phyloP scores from a whole-genome alignment of 106 monocot genomes.

The Iris macrosiphon region DNA sequence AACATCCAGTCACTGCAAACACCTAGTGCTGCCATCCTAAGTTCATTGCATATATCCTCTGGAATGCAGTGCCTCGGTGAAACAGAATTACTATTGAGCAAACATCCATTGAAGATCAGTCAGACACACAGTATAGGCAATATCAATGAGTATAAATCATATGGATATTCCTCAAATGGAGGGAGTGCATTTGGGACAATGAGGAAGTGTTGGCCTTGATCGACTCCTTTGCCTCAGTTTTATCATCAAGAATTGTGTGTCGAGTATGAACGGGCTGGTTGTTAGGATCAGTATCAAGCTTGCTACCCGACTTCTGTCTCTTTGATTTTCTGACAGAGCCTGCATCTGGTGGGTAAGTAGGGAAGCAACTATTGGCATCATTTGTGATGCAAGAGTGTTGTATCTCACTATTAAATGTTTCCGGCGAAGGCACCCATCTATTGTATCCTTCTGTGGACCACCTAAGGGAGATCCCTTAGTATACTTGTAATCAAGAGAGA shows the following conservation, averaged over 20 bases:
- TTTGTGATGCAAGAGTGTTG: too few relatives aligned
- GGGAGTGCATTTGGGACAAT: not conserved
- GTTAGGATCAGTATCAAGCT: not conserved
- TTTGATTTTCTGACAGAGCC: not conserved
- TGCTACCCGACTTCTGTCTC: not conserved
- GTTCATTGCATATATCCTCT: not conserved
- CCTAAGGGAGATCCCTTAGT: too few relatives aligned
- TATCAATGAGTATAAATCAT: not conserved
- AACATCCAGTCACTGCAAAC: not conserved
- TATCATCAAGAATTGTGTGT: not conserved
- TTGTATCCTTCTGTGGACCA: too few relatives aligned
- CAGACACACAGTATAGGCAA: not conserved
- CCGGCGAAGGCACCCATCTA: too few relatives aligned
- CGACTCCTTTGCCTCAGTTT: too few relatives aligned
- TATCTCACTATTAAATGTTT: too few relatives aligned
- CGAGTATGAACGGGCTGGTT: not conserved
- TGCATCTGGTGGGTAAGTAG: not conserved
- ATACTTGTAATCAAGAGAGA: too few relatives aligned
- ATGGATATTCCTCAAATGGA: not conserved
- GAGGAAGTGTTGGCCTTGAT: not conserved
- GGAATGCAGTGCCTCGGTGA: not conserved
- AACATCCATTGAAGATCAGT: not conserved
- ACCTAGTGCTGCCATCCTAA: not conserved
- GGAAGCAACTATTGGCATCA: not conserved
- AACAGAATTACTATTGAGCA: not conserved